Evolutionary conservation across 441 rosid genomes (phyloP), one percentile per base, ranked within the genome.

Genomic region (Breynia disticha): DNA sequence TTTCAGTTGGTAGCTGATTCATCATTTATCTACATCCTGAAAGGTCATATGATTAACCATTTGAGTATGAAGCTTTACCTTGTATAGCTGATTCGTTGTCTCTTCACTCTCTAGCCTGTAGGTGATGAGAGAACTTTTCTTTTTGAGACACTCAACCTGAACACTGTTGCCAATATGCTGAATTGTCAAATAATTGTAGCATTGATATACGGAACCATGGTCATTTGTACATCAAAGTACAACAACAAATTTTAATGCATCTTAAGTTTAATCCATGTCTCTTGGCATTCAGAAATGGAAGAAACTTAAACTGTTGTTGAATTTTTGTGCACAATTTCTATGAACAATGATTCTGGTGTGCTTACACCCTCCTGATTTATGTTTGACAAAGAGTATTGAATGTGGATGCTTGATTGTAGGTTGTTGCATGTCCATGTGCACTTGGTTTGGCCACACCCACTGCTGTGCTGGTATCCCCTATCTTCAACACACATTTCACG

Each of bases 361-460:
- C 44, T 41, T 41, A 41, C n/a, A 11, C 13, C n/a, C 44, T 41
- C 15, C 44, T 9, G 3, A 9, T 41, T 28, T 41, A 13, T 3
- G n/a, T 41, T 41, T 15, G 4, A 11, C n/a, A 2, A 11, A 41
- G 44, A 41, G 44, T 41, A 9, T 41, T 41, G 3, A 74, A 64
- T 48, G 53, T 56, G 37, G 56, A 7, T 71, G 28, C 43, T 52
- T 72, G 43, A 71, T 54, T 63, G 44, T 79, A 91, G 97, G 98
- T 91, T 71, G 76, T 88, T 74, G 97, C 98, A 67, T 91, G 98
- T 81, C 98, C 98, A 43, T 86, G 98, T 72, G 97, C 98, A 65
- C 94, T 91, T 61, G 98, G 98, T 68, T 75, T 91, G 72, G 97
- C 98, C 63, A 88, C 98, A 37, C 98, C 97, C 54, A 91, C 96